phyloP scores from a whole-genome alignment of 345 rosid genomes.

The Ceriops decandra region DNA sequence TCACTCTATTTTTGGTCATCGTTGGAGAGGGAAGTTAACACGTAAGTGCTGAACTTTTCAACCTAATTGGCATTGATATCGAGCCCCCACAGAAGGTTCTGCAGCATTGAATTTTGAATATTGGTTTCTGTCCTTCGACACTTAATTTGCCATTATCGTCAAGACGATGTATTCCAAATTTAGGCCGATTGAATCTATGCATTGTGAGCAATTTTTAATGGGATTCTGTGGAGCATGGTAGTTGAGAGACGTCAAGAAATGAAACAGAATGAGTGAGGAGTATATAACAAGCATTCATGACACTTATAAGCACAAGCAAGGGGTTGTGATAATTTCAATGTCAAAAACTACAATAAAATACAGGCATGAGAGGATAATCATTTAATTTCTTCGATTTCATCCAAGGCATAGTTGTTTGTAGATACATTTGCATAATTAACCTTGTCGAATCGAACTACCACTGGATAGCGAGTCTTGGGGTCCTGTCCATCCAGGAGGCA shows the following conservation, averaged over 20 bases:
- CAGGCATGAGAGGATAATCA: slow-evolving; percentile 19
- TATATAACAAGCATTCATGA: slow-evolving; percentile 27
- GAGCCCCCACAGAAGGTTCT: no score
- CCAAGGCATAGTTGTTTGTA: slow-evolving; percentile 91
- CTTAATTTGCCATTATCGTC: no score
- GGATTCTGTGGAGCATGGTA: not conserved
- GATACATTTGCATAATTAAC: slow-evolving; percentile 91
- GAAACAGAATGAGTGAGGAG: slow-evolving; percentile 13
- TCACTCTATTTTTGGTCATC: no score
- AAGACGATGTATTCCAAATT: not conserved
- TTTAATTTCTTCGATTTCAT: slow-evolving; percentile 73
- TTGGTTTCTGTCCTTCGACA: not conserved
- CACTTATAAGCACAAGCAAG: slow-evolving; percentile 28
- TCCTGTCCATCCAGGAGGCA: slow-evolving; percentile 42
- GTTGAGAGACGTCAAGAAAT: not conserved
- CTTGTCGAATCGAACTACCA: slow-evolving; percentile 85
- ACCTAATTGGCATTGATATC: no score
- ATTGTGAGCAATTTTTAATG: not conserved
- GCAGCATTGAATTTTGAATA: no score
- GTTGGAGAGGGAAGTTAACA: no score
- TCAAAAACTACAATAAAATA: slow-evolving; percentile 21
- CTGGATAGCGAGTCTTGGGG: slow-evolving; percentile 77
- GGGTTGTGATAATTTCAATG: slow-evolving; percentile 10
- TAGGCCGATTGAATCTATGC: not conserved
- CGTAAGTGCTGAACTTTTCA: no score